Percentiles rank a stretch among this genome's conserved stretches.
These are phyloP conservation scores for Posidonia oceanica DNA, from an alignment of 116 monocot species.

Conservation along the genomic window DNA sequence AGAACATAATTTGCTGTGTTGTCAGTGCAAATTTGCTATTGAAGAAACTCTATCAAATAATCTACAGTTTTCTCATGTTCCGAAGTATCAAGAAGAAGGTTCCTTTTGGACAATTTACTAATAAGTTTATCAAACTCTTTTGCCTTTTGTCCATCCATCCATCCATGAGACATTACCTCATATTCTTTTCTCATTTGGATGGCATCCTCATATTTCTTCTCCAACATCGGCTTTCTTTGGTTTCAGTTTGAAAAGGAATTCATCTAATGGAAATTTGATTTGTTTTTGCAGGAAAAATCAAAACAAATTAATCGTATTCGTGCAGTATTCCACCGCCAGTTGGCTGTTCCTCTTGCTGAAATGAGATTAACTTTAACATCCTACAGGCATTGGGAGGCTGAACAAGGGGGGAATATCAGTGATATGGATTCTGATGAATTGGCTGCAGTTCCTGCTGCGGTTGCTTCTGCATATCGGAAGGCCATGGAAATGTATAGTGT, in stretches of 20 bases:
- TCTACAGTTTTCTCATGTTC: no score
- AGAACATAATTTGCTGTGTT: no score
- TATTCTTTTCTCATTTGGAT: no score
- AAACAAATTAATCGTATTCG: slow-evolving; percentile 74
- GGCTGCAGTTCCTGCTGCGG: slow-evolving; percentile 55
- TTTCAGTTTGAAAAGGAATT: slow-evolving; percentile 2
- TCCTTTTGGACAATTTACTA: no score
- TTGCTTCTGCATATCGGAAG: slow-evolving; percentile 64
- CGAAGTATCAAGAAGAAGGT: no score
- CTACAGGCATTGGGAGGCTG: slow-evolving; percentile 82
- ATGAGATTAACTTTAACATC: slow-evolving; percentile 41
- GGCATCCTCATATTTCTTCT: no score
- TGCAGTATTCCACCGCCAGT: slow-evolving; percentile 72
- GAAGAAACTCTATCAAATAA: no score
- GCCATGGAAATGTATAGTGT: slow-evolving; percentile 65
- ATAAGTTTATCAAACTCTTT: no score
- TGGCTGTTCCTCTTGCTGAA: slow-evolving; percentile 73
- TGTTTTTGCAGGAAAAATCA: slow-evolving; percentile 47
- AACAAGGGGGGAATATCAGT: slow-evolving; percentile 45
- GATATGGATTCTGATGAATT: slow-evolving; percentile 31
- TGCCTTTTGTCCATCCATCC: no score
- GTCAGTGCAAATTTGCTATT: no score
- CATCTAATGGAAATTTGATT: background rate
- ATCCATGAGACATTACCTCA: no score
- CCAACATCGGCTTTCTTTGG: background rate